Evolutionary conservation across 2,329 filamentous ascomycete genomes (phyloP).

Genomic region (Ophiostoma piceae): DNA sequence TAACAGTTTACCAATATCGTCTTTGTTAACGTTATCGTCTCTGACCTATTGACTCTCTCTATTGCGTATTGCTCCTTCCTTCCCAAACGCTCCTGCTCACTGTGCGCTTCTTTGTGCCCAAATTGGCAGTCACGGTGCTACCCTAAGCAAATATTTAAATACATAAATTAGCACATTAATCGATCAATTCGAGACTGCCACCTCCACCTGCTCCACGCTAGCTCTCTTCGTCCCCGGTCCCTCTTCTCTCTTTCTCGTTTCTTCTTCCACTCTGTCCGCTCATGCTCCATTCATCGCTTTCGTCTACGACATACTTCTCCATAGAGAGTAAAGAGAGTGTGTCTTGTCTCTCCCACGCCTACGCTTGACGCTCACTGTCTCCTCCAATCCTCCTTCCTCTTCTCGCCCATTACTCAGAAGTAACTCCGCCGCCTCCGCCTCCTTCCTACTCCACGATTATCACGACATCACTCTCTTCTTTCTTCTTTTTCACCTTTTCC

Average conservation of each 20-base stretch:
- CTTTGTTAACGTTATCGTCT: no score
- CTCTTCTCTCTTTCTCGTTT: constrained; percentile 1
- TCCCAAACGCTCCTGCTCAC: no score
- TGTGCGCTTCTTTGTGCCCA: neutral
- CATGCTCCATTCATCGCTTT: constrained; percentile 1
- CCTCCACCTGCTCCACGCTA: neutral
- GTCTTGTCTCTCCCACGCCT: constrained; percentile 9
- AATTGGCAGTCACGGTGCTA: neutral
- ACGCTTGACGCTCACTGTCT: neutral
- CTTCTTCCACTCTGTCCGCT: constrained; percentile 1
- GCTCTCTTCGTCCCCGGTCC: constrained; percentile 6
- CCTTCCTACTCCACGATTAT: neutral
- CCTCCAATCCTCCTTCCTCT: constrained; percentile 2
- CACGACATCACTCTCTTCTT: constrained; percentile 1
- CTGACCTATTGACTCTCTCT: neutral
- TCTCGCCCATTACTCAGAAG: neutral
- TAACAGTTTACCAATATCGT: neutral
- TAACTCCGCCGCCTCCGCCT: constrained; percentile 7
- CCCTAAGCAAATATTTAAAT: neutral
- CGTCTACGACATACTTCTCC: constrained; percentile 7
- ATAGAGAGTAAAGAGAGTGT: neutral
- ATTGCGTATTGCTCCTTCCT: neutral
- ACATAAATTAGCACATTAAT: constrained; percentile 5
- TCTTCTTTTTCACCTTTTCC: neutral
- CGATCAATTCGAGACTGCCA: neutral